phyloP scores from a whole-genome alignment of 805 yeast genomes.

The Komagataella kurtzmanii region DNA sequence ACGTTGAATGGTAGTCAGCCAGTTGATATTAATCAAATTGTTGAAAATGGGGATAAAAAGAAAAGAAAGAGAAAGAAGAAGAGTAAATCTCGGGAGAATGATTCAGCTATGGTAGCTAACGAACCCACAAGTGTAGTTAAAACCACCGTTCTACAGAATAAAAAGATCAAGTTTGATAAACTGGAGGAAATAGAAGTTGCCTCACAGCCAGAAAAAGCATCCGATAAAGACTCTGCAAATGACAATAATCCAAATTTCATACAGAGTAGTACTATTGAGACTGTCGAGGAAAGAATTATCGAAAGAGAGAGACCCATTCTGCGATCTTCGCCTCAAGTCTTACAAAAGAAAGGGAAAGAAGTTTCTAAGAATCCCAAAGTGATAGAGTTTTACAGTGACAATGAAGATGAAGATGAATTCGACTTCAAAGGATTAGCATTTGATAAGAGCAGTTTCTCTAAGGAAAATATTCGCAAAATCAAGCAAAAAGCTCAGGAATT shows the following conservation, averaged over 20 bases:
- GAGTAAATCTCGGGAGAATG: neutral
- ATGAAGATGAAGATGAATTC: slow-evolving; percentile 12
- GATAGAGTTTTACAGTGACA: slow-evolving; percentile 23
- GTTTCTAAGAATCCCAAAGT: slow-evolving; percentile 9
- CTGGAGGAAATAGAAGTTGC: neutral
- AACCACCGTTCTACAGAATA: neutral
- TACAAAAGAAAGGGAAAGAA: neutral
- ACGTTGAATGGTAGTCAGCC: neutral
- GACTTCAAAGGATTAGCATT: slow-evolving; percentile 4
- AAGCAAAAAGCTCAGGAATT: slow-evolving; percentile 29
- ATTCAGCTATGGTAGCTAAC: neutral
- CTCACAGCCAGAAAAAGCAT: neutral
- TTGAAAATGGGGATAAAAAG: neutral
- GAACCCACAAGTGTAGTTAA: neutral
- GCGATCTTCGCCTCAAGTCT: neutral
- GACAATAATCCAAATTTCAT: too few species aligned
- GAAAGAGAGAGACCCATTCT: neutral
- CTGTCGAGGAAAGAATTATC: neutral
- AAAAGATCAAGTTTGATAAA: neutral
- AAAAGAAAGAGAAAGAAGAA: neutral
- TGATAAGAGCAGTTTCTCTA: slow-evolving; percentile 1
- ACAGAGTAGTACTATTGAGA: neutral
- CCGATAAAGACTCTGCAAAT: neutral
- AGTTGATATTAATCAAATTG: neutral
- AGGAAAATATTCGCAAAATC: slow-evolving; percentile 9